Percentiles rank a stretch among this genome's conserved stretches.
Conservation (phyloP, 352 stramenopile genomes). For the Globisporangium emineosum region DNA sequence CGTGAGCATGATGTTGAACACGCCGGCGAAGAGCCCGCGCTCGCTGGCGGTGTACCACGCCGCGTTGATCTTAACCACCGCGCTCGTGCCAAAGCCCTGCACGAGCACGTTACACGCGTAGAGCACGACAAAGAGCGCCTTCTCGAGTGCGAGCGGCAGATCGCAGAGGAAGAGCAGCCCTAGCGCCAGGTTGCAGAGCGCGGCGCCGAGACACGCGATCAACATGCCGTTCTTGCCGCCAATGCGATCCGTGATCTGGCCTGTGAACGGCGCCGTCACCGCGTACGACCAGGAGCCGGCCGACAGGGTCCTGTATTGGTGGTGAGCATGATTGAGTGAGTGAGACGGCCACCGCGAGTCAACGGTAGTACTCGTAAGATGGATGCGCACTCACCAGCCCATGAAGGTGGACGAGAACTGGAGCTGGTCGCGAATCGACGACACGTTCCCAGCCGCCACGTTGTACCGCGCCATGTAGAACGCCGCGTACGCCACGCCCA, state of each 20-base stretch:
- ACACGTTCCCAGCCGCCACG: conserved; percentile 68
- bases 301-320: conserved; percentile 47
- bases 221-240: conserved; percentile 70
- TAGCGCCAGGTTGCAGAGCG: conserved; percentile 61
- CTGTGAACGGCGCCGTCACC: conserved; percentile 62
- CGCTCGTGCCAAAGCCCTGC: conserved; percentile 75
- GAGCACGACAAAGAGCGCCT: conserved; percentile 51
- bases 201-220: conserved; percentile 56
- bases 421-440: conserved; percentile 42
- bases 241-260: conserved; percentile 68
- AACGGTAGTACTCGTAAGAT: not conserved
- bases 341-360: not conserved
- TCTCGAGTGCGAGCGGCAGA: conserved; percentile 26
- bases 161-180: conserved; percentile 50
- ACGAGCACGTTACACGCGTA: conserved; percentile 69
- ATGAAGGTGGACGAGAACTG: conserved; percentile 68
- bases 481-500: conserved; percentile 66
- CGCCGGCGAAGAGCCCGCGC: conserved; percentile 60
- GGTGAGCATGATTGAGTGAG: not conserved
- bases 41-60: conserved; percentile 67
- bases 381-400: conserved; percentile 45
- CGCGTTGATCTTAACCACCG: conserved; percentile 84
- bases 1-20: conserved; percentile 81
- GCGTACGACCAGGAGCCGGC: conserved; percentile 72
- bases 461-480: conserved; percentile 84